A percentile compares a stretch with the other conserved stretches of the same genome.
phyloP scores from a whole-genome alignment of 176 grass and related monocot genomes.

The Lolium multiflorum region DNA sequence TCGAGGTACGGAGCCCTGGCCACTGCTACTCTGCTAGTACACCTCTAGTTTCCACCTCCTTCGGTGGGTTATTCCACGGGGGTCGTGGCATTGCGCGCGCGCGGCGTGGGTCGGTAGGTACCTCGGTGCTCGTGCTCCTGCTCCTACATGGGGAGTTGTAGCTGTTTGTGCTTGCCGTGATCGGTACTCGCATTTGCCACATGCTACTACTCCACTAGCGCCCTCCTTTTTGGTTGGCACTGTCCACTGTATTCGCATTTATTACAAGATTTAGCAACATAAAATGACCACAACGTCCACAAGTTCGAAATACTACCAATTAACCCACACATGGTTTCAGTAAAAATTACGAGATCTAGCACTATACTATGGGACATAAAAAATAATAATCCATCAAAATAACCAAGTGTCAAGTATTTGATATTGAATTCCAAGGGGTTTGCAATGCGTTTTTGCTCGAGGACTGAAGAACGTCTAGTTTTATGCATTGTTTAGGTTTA shows the following conservation, averaged over 20 bases:
- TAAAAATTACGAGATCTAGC: no score
- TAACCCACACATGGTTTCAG: no score
- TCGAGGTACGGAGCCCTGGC: constrained; percentile 65
- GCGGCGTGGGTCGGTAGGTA: constrained; percentile 4
- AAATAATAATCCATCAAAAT: no score
- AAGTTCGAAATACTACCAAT: no score
- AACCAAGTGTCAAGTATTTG: no score
- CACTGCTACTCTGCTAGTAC: neutral
- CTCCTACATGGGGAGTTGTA: neutral
- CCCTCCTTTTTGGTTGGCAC: neutral
- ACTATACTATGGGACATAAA: no score
- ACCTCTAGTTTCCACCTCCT: neutral
- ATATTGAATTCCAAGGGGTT: neutral
- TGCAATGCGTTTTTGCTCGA: neutral
- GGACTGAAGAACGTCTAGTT: constrained; percentile 1
- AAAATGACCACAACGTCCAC: no score
- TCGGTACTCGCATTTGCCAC: neutral
- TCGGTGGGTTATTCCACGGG: neutral
- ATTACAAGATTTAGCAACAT: no score
- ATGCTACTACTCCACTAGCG: constrained; percentile 8
- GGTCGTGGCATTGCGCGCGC: constrained; percentile 42
- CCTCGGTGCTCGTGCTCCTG: neutral
- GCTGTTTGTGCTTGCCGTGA: neutral
- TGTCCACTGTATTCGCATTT: neutral
- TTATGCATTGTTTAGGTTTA: constrained; percentile 30